phyloP scores from a whole-genome alignment of 352 stramenopile genomes.

The Elongisporangium undulatum region DNA sequence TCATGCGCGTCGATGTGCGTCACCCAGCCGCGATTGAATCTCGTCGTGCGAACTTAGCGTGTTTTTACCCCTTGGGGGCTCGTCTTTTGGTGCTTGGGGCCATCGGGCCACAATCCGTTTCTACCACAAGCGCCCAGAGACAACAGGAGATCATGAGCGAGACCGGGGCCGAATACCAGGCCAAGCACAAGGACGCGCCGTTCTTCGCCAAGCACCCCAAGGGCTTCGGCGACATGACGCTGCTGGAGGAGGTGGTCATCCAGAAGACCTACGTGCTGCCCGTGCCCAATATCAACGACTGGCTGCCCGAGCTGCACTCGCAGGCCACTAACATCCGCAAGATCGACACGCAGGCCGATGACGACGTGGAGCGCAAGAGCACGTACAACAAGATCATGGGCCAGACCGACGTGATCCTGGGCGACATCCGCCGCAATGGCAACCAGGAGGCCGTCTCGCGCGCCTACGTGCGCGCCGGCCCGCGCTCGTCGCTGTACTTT shows the following conservation, averaged over 20 bases:
- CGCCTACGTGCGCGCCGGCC: constrained; percentile 77
- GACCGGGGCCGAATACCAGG: constrained; percentile 25
- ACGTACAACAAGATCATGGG: constrained; percentile 89
- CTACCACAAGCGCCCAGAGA: constrained; percentile 11
- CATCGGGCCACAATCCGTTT: constrained; percentile 11
- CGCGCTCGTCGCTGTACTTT: constrained; percentile 67
- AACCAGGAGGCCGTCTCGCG: constrained; percentile 60
- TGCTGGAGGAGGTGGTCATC: constrained; percentile 67
- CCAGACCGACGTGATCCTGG: constrained; percentile 74
- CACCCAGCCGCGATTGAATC: not conserved
- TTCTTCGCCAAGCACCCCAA: constrained; percentile 79
- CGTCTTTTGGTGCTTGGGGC: constrained; percentile 23
- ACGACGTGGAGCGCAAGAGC: constrained; percentile 59
- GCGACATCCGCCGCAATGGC: constrained; percentile 74
- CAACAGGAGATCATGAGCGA: constrained; percentile 1
- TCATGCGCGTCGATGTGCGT: not conserved
- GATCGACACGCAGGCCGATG: constrained; percentile 64
- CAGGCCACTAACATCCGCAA: constrained; percentile 68
- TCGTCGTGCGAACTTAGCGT: not conserved
- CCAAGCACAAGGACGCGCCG: constrained; percentile 52
- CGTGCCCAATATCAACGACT: constrained; percentile 68
- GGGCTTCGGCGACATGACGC: constrained; percentile 75
- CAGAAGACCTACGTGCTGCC: constrained; percentile 65
- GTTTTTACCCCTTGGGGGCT: constrained; percentile 2
- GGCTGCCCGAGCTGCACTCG: constrained; percentile 47